A percentile compares a stretch with the other conserved stretches of the same genome.
These are phyloP conservation scores for Aspergillus novofumigatus DNA, from an alignment of 2,329 filamentous ascomycete genomes.

Conservation along the genomic window DNA sequence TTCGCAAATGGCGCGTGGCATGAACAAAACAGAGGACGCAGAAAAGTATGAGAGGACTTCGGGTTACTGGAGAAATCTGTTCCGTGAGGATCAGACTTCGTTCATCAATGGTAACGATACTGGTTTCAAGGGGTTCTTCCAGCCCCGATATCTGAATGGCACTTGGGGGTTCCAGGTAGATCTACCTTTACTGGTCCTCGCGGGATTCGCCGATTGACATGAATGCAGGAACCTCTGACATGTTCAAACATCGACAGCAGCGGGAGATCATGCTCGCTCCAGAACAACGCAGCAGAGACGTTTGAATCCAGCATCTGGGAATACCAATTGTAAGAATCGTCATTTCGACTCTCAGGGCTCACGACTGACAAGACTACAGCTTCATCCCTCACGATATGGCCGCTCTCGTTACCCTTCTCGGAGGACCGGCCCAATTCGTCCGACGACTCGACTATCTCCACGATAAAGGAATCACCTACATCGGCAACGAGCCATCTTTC, in stretches of 20 bases:
- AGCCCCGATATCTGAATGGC: slow-evolving; percentile 63
- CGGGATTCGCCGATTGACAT: neutral
- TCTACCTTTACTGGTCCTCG: neutral
- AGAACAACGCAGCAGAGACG: slow-evolving; percentile 30
- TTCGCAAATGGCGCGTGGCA: slow-evolving; percentile 55
- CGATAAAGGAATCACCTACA: slow-evolving; percentile 59
- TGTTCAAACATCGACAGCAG: slow-evolving; percentile 54
- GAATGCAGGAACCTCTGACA: slow-evolving; percentile 50
- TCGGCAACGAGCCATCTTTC: slow-evolving; percentile 62
- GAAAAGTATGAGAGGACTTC: slow-evolving; percentile 58
- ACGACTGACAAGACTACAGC: slow-evolving; percentile 42
- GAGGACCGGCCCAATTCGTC: slow-evolving; percentile 54
- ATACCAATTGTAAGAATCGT: slow-evolving; percentile 48
- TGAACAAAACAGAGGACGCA: slow-evolving; percentile 53
- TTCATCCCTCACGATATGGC: slow-evolving; percentile 53
- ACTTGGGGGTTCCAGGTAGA: slow-evolving; percentile 63
- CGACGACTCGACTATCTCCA: slow-evolving; percentile 61
- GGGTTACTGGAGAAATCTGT: slow-evolving; percentile 66
- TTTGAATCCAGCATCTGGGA: slow-evolving; percentile 36
- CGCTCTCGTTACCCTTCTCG: slow-evolving; percentile 54
- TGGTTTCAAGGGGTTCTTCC: slow-evolving; percentile 68
- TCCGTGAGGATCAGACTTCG: slow-evolving; percentile 58
- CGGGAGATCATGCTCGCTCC: slow-evolving; percentile 29
- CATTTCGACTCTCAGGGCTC: slow-evolving; percentile 46
- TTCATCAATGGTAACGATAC: slow-evolving; percentile 55